These are phyloP conservation scores for Rutstroemia sydowiana DNA, from an alignment of 2,329 filamentous ascomycete genomes.

Conservation along the genomic window DNA sequence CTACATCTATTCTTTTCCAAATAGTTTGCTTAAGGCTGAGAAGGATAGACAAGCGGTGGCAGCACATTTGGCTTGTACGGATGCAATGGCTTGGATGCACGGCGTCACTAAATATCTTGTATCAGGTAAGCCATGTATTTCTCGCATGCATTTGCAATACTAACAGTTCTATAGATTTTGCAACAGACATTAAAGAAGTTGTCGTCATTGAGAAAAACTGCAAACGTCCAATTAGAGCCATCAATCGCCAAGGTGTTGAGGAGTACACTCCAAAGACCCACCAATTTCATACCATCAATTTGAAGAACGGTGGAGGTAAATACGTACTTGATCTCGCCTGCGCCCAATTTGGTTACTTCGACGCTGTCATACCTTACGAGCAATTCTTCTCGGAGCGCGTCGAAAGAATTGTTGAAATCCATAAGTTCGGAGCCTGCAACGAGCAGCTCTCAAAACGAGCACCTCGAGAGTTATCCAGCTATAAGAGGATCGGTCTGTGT, in stretches of 20 bases:
- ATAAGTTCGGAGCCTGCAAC: neutral
- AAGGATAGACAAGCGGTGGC: neutral
- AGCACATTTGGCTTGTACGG: neutral
- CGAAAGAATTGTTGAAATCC: no score
- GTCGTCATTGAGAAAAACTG: neutral
- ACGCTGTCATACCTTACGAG: conserved; percentile 3
- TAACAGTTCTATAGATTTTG: neutral
- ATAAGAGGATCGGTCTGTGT: no score
- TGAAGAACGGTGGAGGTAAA: neutral
- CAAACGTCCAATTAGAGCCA: neutral
- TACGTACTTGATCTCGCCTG: conserved; percentile 13
- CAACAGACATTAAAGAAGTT: conserved; percentile 5
- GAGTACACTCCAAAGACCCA: neutral
- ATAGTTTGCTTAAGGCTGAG: neutral
- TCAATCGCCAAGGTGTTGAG: neutral
- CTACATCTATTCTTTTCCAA: neutral
- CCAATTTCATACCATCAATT: neutral
- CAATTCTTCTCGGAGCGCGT: neutral
- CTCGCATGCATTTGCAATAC: neutral
- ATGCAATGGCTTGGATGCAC: neutral
- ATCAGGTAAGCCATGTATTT: neutral
- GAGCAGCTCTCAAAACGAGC: no score
- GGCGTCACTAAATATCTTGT: neutral
- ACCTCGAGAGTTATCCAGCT: no score
- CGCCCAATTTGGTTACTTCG: conserved; percentile 13